Evolutionary conservation across 2,329 filamentous ascomycete genomes (phyloP).

Genomic region (Pseudogymnoascus sp.): DNA sequence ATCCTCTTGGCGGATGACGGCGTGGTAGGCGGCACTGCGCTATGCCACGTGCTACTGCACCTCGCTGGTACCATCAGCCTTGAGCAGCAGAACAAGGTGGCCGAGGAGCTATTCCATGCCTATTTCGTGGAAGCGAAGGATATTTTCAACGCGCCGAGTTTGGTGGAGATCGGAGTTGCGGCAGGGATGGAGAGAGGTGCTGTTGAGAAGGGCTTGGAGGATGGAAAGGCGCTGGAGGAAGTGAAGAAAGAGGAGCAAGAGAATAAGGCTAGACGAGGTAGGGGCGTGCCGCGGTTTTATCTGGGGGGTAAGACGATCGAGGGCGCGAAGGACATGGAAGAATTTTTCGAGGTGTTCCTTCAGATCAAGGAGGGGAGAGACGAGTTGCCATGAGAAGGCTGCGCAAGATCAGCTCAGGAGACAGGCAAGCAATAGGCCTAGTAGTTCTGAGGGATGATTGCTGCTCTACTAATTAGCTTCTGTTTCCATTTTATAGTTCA

Average conservation of each 20-base stretch:
- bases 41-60: conserved; percentile 1
- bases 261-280: conserved; percentile 33
- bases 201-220: conserved; percentile 48
- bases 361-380: conserved; percentile 29
- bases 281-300: neutral
- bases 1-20: neutral
- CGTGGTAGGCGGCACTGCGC: neutral
- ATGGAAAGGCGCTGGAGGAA: conserved; percentile 43
- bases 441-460: conserved; percentile 60
- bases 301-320: neutral
- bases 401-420: conserved; percentile 74
- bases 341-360: neutral
- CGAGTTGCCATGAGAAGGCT: conserved; percentile 42
- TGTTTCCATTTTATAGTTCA: neutral
- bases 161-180: neutral
- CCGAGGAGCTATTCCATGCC: conserved; percentile 56
- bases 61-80: neutral
- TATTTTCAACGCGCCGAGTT: conserved; percentile 44
- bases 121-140: conserved; percentile 62
- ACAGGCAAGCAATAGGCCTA: conserved; percentile 57
- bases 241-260: conserved; percentile 51
- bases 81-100: conserved; percentile 47
- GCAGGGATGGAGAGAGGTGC: conserved; percentile 43
- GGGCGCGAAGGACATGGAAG: conserved; percentile 1
- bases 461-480: neutral